Evolutionary conservation across 176 grass and related monocot genomes (phyloP), one percentile per base, ranked within the genome.

Genomic region (Carex cristatella): DNA sequence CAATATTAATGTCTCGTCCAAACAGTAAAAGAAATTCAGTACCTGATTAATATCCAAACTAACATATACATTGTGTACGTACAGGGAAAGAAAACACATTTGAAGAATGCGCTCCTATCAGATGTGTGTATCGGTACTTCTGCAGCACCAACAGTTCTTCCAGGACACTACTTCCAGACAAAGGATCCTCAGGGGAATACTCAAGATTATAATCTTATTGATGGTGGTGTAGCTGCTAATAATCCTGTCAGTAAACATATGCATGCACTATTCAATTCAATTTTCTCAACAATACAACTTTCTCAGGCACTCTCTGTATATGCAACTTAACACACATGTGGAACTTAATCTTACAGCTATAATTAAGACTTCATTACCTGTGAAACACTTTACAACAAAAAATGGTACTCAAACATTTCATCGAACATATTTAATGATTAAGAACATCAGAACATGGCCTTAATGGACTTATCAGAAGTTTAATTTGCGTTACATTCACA

Each of bases 111-210:
- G 27, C 91, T 91, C 19, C 82, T 97, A 2, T 92, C 94, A 5
- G 94, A 94, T 86, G 79, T 94, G 44, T 94, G 94, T 81, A 92
- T 94, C 79, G 59, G 90, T 87, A 97, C 90, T 4, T 97, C 94
- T 5, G 94, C 94, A 19, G 94, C 94, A 15, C 90, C 90, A 2
- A 97, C 94, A 2, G 91, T 85, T 87, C 85, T 97, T 54, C 88
- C 94, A 0, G 87, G 86, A 2, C 88, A 97, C 64, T 85, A 87
- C 55, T 97, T 97, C 65, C n/a, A 79, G 85, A 94, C 87, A 7
- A 32, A 62, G 4, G 87, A 94, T 44, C 38, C 23, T 51, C 30
- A 15, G 5, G 92, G 83, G 4, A 89, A 85, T 38, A 65, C 14
- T 5, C 62, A 81, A 18, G 83, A 89, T 5, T 97, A 88, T 53